Conservation (phyloP, 441 rosid species). For the Lepidium campestre region DNA sequence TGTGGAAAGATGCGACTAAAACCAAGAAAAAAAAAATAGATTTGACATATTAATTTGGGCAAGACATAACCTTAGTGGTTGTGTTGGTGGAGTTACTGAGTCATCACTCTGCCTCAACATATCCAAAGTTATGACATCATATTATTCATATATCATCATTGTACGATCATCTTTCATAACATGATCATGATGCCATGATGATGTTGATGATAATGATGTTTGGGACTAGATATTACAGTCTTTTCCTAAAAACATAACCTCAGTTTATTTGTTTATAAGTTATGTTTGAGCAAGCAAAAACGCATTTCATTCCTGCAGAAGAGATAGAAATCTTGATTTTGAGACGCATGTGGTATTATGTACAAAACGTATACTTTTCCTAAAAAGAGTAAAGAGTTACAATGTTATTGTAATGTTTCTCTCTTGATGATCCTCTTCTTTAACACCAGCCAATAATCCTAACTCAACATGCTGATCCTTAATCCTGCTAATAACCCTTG, state of each 20-base stretch:
- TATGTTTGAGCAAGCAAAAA: not conserved
- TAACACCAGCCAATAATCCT: slow-evolving; percentile 44
- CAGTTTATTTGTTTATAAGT: not conserved
- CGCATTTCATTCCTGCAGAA: not conserved
- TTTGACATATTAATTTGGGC: too few species aligned
- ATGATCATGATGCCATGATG: too few species aligned
- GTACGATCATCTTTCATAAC: too few species aligned
- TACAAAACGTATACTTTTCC: slow-evolving; percentile 1
- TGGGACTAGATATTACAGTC: too few species aligned
- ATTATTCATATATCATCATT: too few species aligned
- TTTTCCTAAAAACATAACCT: not conserved
- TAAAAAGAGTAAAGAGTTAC: slow-evolving; percentile 2
- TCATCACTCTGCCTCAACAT: too few species aligned
- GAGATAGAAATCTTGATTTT: not conserved
- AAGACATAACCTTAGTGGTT: too few species aligned
- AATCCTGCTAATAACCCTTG: slow-evolving; percentile 61
- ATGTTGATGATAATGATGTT: too few species aligned
- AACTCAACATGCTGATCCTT: slow-evolving; percentile 71
- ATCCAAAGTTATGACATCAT: too few species aligned
- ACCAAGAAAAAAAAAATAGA: too few species aligned
- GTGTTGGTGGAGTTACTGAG: too few species aligned
- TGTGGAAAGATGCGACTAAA: too few species aligned
- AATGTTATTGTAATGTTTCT: not conserved
- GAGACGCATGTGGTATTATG: slow-evolving; percentile 15
- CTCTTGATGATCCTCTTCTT: slow-evolving; percentile 34